Percentiles rank a stretch among this genome's conserved stretches.
Evolutionary conservation across 2,329 filamentous ascomycete species (phyloP).

Genomic region (Penicillium sclerotiorum): DNA sequence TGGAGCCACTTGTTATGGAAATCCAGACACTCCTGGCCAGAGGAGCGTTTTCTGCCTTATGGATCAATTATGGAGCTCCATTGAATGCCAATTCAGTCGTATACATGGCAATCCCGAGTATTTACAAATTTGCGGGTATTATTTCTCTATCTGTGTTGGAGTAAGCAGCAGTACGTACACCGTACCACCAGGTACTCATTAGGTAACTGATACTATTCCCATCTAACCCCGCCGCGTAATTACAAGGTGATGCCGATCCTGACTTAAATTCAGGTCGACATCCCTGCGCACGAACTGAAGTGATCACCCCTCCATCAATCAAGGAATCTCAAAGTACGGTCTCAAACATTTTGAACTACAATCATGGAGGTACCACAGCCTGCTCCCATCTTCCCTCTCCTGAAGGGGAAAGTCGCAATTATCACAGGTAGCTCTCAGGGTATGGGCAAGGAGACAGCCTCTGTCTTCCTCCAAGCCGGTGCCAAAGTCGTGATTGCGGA

Average conservation of each 20-base stretch:
- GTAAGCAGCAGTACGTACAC: no score
- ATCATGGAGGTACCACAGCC: conserved; percentile 1
- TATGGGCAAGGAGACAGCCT: conserved; percentile 35
- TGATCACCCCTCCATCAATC: neutral
- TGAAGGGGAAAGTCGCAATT: conserved; percentile 22
- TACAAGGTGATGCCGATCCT: neutral
- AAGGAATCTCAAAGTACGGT: neutral
- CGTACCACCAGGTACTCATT: no score
- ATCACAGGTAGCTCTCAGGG: conserved; percentile 33
- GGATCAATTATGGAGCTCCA: neutral
- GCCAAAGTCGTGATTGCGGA: conserved; percentile 77
- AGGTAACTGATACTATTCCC: no score
- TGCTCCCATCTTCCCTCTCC: conserved; percentile 8
- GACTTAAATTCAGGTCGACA: neutral
- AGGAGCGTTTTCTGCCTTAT: neutral
- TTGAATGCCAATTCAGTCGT: neutral
- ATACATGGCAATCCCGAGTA: neutral
- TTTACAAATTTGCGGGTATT: neutral
- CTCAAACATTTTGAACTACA: neutral
- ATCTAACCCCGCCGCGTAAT: no score
- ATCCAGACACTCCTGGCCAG: neutral
- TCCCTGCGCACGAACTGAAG: neutral
- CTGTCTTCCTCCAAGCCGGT: conserved; percentile 74
- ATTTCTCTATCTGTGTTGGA: neutral
- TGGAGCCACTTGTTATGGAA: neutral